These are phyloP conservation scores for Tulasnella sp. DNA, from an alignment of 768 basidiomycete genomes.

Conservation along the genomic window DNA sequence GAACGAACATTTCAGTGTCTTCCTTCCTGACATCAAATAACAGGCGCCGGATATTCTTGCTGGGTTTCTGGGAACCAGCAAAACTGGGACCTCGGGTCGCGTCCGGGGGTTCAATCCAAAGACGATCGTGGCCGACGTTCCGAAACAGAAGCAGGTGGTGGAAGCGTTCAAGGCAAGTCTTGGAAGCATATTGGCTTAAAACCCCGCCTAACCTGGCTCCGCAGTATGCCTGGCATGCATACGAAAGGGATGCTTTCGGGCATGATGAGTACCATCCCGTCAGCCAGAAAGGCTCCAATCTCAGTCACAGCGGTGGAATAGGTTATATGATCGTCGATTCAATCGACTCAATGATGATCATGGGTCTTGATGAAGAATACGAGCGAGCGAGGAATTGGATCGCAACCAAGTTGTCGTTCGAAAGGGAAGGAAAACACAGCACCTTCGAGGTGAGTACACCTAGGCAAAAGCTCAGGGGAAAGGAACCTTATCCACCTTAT, in stretches of 20 bases:
- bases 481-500: slow-evolving; percentile 20
- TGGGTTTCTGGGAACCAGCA: not conserved
- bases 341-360: slow-evolving; percentile 79
- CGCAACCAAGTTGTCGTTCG: slow-evolving; percentile 60
- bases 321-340: slow-evolving; percentile 88
- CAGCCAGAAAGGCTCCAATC: slow-evolving; percentile 65
- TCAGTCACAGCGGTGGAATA: slow-evolving; percentile 72
- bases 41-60: not conserved
- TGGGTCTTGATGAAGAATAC: slow-evolving; percentile 49
- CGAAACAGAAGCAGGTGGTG: not conserved
- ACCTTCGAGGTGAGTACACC: slow-evolving; percentile 74
- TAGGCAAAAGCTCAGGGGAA: not conserved
- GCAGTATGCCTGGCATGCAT: slow-evolving; percentile 82
- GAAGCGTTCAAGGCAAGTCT: slow-evolving; percentile 19
- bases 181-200: not conserved
- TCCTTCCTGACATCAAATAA: not conserved
- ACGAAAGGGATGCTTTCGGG: slow-evolving; percentile 88
- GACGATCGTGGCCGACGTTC: slow-evolving; percentile 28
- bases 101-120: not conserved
- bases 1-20: not conserved
- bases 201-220: not conserved
- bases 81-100: not conserved
- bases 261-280: slow-evolving; percentile 91
- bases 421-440: slow-evolving; percentile 74
- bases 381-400: slow-evolving; percentile 75